These are phyloP conservation scores for Lantana camara DNA, from an alignment of 257 asterid genomes.

Conservation along the genomic window DNA sequence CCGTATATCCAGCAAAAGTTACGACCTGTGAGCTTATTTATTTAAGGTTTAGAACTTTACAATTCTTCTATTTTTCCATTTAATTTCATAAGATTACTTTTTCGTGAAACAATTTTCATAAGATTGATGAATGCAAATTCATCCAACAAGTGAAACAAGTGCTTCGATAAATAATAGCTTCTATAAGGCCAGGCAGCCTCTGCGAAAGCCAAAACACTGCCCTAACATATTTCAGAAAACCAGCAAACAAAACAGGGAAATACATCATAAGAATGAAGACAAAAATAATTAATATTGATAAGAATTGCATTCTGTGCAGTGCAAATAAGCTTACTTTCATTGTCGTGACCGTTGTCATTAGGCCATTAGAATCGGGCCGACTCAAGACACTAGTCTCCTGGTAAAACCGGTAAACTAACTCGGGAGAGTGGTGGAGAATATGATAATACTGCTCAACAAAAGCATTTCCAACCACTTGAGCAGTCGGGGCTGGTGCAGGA, in stretches of 20 bases:
- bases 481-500: slow-evolving; percentile 59
- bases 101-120: background rate
- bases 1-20: background rate
- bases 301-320: slow-evolving; percentile 1
- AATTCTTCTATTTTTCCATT: background rate
- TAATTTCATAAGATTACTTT: background rate
- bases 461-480: slow-evolving; percentile 92
- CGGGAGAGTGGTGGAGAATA: slow-evolving; percentile 82
- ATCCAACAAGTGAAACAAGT: background rate
- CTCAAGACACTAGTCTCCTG: slow-evolving; percentile 75
- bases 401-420: slow-evolving; percentile 74
- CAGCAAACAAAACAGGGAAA: background rate
- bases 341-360: slow-evolving; percentile 75
- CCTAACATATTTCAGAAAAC: slow-evolving; percentile 2
- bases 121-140: slow-evolving; percentile 3
- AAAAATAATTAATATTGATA: background rate
- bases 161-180: background rate
- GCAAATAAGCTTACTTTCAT: slow-evolving; percentile 61
- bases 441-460: slow-evolving; percentile 95
- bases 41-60: background rate
- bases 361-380: slow-evolving; percentile 78
- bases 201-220: slow-evolving; percentile 19
- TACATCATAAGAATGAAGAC: background rate
- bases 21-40: background rate
- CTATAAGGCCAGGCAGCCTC: background rate